Base-by-base conservation (phyloP, 495 filamentous ascomycete species). In the Talaromyces liani region DNA sequence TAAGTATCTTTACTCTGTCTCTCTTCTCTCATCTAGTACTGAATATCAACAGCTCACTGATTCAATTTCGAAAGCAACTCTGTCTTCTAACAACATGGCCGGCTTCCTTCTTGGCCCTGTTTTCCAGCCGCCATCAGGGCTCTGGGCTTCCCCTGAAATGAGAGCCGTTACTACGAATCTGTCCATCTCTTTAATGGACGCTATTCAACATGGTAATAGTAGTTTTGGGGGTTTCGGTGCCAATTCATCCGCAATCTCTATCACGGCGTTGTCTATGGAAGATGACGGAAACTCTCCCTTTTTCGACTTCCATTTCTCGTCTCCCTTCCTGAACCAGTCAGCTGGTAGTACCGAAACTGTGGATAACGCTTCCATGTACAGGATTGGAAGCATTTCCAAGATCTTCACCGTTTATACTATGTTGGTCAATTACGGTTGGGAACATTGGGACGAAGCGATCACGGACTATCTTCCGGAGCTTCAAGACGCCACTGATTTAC, bases 331-430 rank as follows among this genome's bases (percentile, higher is more conserved):
- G 4, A 54, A 54, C 18, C 69, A 73, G 14, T 53, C 72, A 3
- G 80, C 49, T 54, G 49, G 49, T 18, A 54, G 79, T 1, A 70
- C 69, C n/a, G 69, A 70, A 3, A 72, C 71, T 53, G 75, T 84
- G 20, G 73, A 80, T 65, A 73, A 67, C 6, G 66, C 83, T 57
- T 80, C 74, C 4, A 74, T 86, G 20, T 85, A 82, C 65, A 74
- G 78, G 10, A 65, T 84, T 8, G 82, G 78, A 8, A 84, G 81
- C 60, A 68, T 83, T 33, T 79, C 80, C 0, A 86, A 86, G 62
- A 69, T 84, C 20, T 74, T 83, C 58, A 76, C 82, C 0, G 75
- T 77, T 0, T 74, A 80, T 20, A 73, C 75, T 1, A 62, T 78
- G 0, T 66, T 85, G 41, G 62, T 80, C 12, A 65, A 73, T 25